Percentiles rank a stretch among this genome's conserved stretches.
Conservation (phyloP, 2,329 filamentous ascomycete species). For the Colletotrichum musicola region DNA sequence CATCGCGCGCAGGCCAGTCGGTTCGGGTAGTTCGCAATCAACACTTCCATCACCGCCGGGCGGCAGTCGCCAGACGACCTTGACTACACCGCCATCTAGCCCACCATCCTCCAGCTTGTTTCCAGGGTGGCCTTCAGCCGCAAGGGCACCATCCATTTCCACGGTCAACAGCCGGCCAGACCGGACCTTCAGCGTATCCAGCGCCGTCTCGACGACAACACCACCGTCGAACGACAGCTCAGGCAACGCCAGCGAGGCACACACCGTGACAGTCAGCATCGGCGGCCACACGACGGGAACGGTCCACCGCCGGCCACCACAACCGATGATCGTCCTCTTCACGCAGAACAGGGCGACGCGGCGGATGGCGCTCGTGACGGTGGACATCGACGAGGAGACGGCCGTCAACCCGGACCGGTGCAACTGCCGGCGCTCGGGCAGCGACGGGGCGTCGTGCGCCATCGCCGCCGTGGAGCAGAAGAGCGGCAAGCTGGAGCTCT, state of each 20-base stretch:
- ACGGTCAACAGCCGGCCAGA: conserved; percentile 32
- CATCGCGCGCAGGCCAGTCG: conserved; percentile 34
- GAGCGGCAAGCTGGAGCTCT: conserved; percentile 44
- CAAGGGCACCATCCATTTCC: conserved; percentile 31
- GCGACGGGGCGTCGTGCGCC: conserved; percentile 41
- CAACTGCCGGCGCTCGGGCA: conserved; percentile 47
- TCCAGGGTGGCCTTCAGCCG: conserved; percentile 2
- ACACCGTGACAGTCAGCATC: conserved; percentile 35
- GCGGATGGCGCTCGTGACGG: conserved; percentile 45
- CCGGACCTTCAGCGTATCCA: conserved; percentile 40
- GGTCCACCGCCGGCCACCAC: conserved; percentile 47
- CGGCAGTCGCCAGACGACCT: conserved; percentile 11
- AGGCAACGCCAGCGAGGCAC: conserved; percentile 34
- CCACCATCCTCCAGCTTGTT: conserved; percentile 12
- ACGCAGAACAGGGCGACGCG: conserved; percentile 43
- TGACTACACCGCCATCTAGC: conserved; percentile 7
- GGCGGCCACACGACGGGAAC: conserved; percentile 46
- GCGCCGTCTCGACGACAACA: conserved; percentile 27
- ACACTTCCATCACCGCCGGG: not conserved
- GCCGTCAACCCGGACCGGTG: conserved; percentile 51
- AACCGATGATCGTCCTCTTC: conserved; percentile 52
- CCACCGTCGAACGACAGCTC: conserved; percentile 37
- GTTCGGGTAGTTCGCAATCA: conserved; percentile 18
- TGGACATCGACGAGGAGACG: conserved; percentile 49
- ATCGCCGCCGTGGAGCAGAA: conserved; percentile 43